Conservation (phyloP, 2,329 filamentous ascomycete genomes). For the Microdochium nivale region DNA sequence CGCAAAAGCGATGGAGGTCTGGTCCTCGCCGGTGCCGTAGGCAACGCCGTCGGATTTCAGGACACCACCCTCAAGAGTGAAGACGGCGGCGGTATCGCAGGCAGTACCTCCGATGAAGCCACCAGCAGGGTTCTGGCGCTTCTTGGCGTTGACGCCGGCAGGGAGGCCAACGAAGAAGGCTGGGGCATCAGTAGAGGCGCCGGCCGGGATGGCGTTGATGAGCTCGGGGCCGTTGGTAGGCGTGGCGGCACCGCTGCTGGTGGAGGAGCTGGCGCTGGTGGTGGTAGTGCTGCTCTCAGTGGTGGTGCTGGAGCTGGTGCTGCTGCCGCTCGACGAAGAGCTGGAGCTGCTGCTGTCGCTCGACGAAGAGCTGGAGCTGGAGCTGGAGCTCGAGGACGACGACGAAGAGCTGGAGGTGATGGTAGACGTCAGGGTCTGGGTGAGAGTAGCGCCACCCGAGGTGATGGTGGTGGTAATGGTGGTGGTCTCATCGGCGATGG, state of each 20-base stretch:
- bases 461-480: not conserved
- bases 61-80: slow-evolving; percentile 11
- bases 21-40: slow-evolving; percentile 8
- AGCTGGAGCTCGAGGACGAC: not conserved
- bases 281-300: no score
- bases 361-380: not conserved
- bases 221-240: slow-evolving; percentile 7
- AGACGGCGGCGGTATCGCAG: slow-evolving; percentile 14
- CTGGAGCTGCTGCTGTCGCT: not conserved
- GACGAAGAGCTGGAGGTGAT: not conserved
- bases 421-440: not conserved
- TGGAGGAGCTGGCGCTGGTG: slow-evolving; percentile 1
- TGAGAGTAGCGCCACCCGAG: not conserved
- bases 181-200: not conserved
- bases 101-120: not conserved
- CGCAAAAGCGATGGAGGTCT: slow-evolving; percentile 9
- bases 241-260: slow-evolving; percentile 2
- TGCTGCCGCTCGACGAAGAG: slow-evolving; percentile 2
- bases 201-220: slow-evolving; percentile 9
- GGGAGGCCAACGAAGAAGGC: not conserved
- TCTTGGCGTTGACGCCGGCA: not conserved
- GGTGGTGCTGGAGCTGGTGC: not conserved
- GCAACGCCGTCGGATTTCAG: not conserved
- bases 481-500: not conserved
- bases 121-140: not conserved